phyloP scores from a whole-genome alignment of 257 asterid genomes.

The Capsicum rhomboideum region DNA sequence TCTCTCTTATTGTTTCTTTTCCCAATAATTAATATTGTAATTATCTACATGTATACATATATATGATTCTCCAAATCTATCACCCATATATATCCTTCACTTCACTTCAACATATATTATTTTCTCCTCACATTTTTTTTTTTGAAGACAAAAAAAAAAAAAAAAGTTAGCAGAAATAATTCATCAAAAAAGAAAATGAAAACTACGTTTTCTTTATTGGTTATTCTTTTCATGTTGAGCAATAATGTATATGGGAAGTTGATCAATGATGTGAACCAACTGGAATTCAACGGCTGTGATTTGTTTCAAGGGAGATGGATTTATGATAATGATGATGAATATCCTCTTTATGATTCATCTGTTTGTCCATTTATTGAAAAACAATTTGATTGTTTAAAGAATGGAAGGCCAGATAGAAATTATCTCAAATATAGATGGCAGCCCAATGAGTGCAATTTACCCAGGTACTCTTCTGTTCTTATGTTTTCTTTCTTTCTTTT shows the following conservation, averaged over 20 bases:
- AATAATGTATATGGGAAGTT: slow-evolving; percentile 5
- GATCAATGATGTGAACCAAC: background rate
- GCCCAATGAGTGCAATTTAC: slow-evolving; percentile 12
- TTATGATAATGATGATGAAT: slow-evolving; percentile 15
- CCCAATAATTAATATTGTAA: background rate
- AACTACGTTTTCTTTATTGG: background rate
- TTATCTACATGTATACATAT: background rate
- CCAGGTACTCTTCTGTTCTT: slow-evolving; percentile 10
- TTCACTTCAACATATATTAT: background rate
- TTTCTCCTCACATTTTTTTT: background rate
- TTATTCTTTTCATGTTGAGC: background rate
- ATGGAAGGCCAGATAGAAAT: slow-evolving; percentile 20
- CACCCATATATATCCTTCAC: background rate
- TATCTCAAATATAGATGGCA: slow-evolving; percentile 29
- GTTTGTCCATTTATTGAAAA: slow-evolving; percentile 22
- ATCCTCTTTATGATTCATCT: slow-evolving; percentile 14
- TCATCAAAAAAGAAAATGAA: background rate
- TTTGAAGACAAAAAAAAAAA: background rate
- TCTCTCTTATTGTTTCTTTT: background rate
- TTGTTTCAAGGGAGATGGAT: slow-evolving; percentile 24
- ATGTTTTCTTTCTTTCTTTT: background rate
- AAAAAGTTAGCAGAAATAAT: background rate
- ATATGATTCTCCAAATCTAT: background rate
- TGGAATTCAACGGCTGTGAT: slow-evolving; percentile 9
- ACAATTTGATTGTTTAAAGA: slow-evolving; percentile 18